Conservation (phyloP, 2,329 filamentous ascomycete species). For the Botrytis fabae region DNA sequence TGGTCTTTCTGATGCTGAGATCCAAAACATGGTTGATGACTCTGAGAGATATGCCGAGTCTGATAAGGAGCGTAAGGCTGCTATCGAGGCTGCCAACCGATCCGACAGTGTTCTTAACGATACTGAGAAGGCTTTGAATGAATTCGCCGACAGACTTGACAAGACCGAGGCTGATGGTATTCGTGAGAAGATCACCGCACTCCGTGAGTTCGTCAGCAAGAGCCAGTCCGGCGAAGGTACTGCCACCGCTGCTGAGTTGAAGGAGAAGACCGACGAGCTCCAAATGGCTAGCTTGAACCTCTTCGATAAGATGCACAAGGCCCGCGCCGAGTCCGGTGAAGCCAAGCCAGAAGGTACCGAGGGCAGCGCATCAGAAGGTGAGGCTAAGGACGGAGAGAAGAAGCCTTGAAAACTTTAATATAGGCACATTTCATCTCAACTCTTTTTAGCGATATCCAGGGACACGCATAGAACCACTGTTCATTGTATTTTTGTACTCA, state of each 20-base stretch:
- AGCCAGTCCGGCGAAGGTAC: conserved; percentile 89
- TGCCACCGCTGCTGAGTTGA: conserved; percentile 87
- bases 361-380: conserved; percentile 52
- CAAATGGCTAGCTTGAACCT: conserved; percentile 93
- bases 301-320: conserved; percentile 99
- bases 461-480: conserved; percentile 40
- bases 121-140: conserved; percentile 96
- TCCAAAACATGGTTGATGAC: conserved; percentile 95
- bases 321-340: conserved; percentile 67
- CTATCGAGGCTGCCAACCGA: conserved; percentile 96
- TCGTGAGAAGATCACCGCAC: conserved; percentile 84
- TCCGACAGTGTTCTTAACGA: conserved; percentile 96
- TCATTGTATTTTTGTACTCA: conserved; percentile 41
- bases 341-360: conserved; percentile 50
- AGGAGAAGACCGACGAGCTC: conserved; percentile 98
- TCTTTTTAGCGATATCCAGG: conserved; percentile 37
- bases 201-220: conserved; percentile 90
- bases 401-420: conserved; percentile 56
- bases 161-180: conserved; percentile 93
- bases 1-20: conserved; percentile 91
- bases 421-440: conserved; percentile 31
- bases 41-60: conserved; percentile 94
- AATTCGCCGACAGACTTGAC: conserved; percentile 93
- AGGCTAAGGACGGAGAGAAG: conserved; percentile 71
- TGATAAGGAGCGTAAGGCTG: conserved; percentile 94